Evolutionary conservation across 2,329 filamentous ascomycete species (phyloP).

Genomic region (Hypoxylon sp.): DNA sequence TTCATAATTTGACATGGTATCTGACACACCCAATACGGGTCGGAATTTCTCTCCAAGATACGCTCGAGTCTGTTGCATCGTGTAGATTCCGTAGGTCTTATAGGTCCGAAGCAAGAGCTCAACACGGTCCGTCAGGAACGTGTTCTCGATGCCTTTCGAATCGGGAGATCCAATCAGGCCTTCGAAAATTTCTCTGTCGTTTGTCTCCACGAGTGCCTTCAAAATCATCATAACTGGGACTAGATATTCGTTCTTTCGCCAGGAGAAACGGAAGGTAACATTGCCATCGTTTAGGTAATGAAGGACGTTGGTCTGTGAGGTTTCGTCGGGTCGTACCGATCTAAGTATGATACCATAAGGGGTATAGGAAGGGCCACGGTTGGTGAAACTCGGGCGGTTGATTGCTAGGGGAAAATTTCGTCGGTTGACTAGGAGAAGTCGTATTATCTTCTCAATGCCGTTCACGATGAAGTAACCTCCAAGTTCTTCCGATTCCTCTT

Average conservation of each 20-base stretch:
- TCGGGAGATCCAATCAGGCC: conserved; percentile 85
- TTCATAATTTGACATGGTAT: conserved; percentile 88
- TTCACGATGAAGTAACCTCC: conserved; percentile 99
- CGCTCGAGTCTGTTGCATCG: conserved; percentile 83
- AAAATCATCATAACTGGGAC: conserved; percentile 96
- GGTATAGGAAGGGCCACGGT: conserved; percentile 89
- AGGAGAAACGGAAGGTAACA: conserved; percentile 96
- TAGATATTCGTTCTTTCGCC: conserved; percentile 97
- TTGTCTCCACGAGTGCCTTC: conserved; percentile 95
- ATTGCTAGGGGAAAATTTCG: conserved; percentile 98
- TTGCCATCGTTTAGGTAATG: conserved; percentile 97
- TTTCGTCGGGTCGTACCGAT: conserved; percentile 96
- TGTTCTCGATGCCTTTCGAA: conserved; percentile 85
- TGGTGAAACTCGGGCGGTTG: conserved; percentile 88
- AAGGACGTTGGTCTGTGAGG: conserved; percentile 95
- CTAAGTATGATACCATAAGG: conserved; percentile 92
- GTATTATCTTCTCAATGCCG: conserved; percentile 96
- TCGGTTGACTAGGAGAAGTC: conserved; percentile 89
- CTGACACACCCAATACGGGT: conserved; percentile 85
- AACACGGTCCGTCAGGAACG: conserved; percentile 94
- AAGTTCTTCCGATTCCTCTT: conserved; percentile 96
- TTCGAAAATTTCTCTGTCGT: conserved; percentile 96
- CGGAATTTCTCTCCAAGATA: conserved; percentile 94
- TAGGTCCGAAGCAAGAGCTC: conserved; percentile 94
- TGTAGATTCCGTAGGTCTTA: conserved; percentile 90